phyloP scores from a whole-genome alignment of 371 early-diverging fungal genomes.

The Mucor ambiguus region DNA sequence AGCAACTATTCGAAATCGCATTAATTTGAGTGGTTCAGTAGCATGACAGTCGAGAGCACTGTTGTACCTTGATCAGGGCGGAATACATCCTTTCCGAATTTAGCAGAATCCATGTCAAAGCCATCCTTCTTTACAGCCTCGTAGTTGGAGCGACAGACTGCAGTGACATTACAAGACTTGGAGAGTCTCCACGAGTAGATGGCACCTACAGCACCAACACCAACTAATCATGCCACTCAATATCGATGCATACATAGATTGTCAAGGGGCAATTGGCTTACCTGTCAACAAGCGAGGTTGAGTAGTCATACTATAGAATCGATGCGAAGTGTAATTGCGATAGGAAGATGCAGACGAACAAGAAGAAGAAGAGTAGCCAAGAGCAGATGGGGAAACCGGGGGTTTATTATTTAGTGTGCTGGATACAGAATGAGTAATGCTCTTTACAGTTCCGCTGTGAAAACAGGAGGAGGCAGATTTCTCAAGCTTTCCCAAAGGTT shows the following conservation, averaged over 20 bases:
- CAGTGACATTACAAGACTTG: slow-evolving; percentile 59
- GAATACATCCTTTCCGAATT: slow-evolving; percentile 67
- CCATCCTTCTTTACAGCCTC: slow-evolving; percentile 61
- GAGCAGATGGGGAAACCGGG: background rate
- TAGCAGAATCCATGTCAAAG: slow-evolving; percentile 66
- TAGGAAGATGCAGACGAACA: background rate
- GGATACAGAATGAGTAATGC: slow-evolving; percentile 7
- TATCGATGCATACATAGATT: too few species aligned
- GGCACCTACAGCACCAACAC: slow-evolving; percentile 84
- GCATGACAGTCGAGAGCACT: background rate
- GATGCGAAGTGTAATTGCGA: background rate
- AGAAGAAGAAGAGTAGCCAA: background rate
- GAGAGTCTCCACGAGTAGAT: slow-evolving; percentile 76
- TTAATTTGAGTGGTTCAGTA: background rate
- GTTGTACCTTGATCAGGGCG: slow-evolving; percentile 58
- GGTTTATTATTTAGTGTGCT: background rate
- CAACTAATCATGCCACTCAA: slow-evolving; percentile 49
- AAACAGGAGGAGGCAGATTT: background rate
- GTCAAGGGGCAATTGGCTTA: background rate
- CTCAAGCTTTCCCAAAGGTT: background rate
- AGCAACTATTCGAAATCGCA: slow-evolving; percentile 40
- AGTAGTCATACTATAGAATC: background rate
- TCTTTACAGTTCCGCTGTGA: slow-evolving; percentile 4
- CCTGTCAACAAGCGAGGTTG: slow-evolving; percentile 3
- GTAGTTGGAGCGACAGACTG: slow-evolving; percentile 87